phyloP scores from a whole-genome alignment of 164 flowering plant genomes.

The Malania oleifera region DNA sequence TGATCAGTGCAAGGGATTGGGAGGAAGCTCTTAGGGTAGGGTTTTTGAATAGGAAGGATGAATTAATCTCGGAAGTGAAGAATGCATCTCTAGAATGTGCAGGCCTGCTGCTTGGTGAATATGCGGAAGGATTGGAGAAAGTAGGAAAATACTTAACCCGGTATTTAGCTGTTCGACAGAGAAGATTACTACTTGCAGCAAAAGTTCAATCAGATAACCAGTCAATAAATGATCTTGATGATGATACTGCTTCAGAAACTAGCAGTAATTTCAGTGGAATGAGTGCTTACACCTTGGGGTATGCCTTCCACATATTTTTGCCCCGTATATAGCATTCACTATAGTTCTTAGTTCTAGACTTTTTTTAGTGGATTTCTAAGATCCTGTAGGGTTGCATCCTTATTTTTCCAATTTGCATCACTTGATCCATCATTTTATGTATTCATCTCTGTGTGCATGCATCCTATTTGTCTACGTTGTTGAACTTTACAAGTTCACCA shows the following conservation, averaged over 20 bases:
- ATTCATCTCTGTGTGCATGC: no score
- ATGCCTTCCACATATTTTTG: constrained; percentile 28
- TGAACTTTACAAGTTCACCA: no score
- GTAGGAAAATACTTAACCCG: constrained; percentile 89
- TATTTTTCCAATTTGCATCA: no score
- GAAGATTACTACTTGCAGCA: constrained; percentile 83
- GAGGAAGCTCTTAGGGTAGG: constrained; percentile 91
- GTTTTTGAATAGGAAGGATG: constrained; percentile 57
- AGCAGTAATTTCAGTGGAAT: constrained; percentile 93
- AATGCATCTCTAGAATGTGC: constrained; percentile 76
- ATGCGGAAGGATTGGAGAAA: constrained; percentile 82
- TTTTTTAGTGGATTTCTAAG: no score
- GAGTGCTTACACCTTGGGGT: constrained; percentile 97
- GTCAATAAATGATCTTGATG: constrained; percentile 52
- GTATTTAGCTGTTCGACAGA: constrained; percentile 89
- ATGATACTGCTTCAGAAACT: constrained; percentile 83
- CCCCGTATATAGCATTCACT: no score
- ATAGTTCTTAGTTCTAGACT: no score
- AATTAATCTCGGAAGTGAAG: constrained; percentile 51
- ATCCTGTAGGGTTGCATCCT: no score
- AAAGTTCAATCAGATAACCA: constrained; percentile 68
- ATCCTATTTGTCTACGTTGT: no score
- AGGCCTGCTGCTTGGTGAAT: constrained; percentile 46
- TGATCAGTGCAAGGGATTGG: constrained; percentile 84
- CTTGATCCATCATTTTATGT: no score